Evolutionary conservation across 2,329 filamentous ascomycete species (phyloP), one percentile per base, ranked within the genome.

Genomic region (Claviceps quebecensis): DNA sequence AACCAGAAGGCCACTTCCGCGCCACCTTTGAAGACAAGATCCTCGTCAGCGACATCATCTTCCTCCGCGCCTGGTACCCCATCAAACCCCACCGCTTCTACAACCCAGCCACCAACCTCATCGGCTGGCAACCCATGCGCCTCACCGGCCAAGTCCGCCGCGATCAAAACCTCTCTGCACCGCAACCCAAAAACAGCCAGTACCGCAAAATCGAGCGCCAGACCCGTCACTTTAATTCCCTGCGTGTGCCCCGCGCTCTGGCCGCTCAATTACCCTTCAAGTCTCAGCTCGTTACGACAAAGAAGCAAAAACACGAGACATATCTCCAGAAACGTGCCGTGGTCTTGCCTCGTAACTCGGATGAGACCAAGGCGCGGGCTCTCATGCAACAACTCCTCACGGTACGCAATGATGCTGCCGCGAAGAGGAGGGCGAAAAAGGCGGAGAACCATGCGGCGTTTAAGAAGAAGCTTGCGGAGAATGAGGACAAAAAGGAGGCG

Each of bases 1-100:
- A 95, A 61, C 91, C 93, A 1, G 93, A 98, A 58, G 93, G 93
- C 47, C 85, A 91, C 69, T 97, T 94, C 80, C 83, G 94, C 61
- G 93, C 93, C 23, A 97, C 93, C 0, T 98, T 98, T 60, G 93
- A 98, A 68, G 93, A 98, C 77, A 98, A 97, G 73, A 87, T 98
- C 55, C 76, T 98, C 49, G 89, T 95, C 78, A 88, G 83, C 67
- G 93, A 98, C 65, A 94, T 98, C 58, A 86, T 97, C 55, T 97
- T 98, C 74, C 71, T 98, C 40, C 81, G 93, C 47, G 91, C 93
- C 2, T 98, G 94, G 94, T 97, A 94, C 68, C 88, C 93, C 9
- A 83, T 98, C 67, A 89, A 89, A 63, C 93, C 93, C 1, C 89
- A 89, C 67, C 84, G 90, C 53, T 98, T 95, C 78, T 96, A 96